phyloP scores from a whole-genome alignment of 176 grass and related monocot genomes.

The Avena atlantica region DNA sequence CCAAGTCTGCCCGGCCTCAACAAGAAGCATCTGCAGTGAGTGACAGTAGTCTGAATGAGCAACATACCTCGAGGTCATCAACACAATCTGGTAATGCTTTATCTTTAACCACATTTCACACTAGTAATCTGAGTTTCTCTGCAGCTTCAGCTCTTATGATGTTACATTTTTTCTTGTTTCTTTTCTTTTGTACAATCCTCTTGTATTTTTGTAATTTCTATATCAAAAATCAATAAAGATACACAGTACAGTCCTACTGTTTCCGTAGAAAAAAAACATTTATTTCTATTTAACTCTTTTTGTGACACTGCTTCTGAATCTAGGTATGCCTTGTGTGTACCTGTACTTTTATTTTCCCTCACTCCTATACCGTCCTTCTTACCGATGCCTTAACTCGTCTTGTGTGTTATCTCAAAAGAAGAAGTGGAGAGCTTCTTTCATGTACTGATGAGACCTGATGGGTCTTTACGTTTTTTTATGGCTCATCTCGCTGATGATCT shows the following conservation, averaged over 20 bases:
- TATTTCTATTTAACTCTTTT: not conserved
- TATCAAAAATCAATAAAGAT: too few species aligned
- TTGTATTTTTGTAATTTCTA: too few species aligned
- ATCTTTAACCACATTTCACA: slow-evolving; percentile 19
- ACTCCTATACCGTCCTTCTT: slow-evolving; percentile 18
- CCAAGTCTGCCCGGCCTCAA: slow-evolving; percentile 55
- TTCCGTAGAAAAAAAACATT: too few species aligned
- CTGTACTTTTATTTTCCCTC: not conserved
- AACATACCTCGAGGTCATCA: slow-evolving; percentile 49
- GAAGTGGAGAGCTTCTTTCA: not conserved
- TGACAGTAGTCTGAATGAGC: slow-evolving; percentile 65
- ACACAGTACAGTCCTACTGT: too few species aligned
- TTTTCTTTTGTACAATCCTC: too few species aligned
- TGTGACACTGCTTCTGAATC: slow-evolving; percentile 8
- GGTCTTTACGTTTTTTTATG: not conserved
- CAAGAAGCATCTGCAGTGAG: slow-evolving; percentile 78
- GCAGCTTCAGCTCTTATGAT: slow-evolving; percentile 24
- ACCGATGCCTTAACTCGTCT: not conserved
- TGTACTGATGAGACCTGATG: slow-evolving; percentile 8
- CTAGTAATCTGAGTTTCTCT: not conserved
- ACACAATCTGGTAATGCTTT: slow-evolving; percentile 69
- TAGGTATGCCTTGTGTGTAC: not conserved
- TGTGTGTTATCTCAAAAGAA: slow-evolving; percentile 32
- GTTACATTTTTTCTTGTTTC: not conserved
- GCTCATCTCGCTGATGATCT: slow-evolving; percentile 3